Percentiles rank a stretch among this genome's conserved stretches.
Conservation (phyloP, 1,284 basidiomycete genomes). For the Rugosomyces carneus region DNA sequence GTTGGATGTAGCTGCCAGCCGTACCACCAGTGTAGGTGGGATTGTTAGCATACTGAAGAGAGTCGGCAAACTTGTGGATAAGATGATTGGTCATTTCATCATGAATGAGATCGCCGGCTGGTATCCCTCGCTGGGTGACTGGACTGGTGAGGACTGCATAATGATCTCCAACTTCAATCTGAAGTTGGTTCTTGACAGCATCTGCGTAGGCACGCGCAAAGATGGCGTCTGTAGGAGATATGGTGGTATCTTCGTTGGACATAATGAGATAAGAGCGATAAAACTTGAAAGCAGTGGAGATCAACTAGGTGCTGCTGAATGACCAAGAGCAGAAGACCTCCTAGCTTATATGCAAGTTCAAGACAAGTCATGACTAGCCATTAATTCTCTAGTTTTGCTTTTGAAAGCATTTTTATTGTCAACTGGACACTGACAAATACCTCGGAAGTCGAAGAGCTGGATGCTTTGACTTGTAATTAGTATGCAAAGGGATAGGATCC, state of each 20-base stretch:
- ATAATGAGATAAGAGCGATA: conserved; percentile 5
- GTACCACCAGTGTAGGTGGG: neutral
- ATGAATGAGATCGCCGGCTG: conserved; percentile 1
- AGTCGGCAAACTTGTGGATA: conserved; percentile 3
- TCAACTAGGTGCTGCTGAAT: too few species aligned
- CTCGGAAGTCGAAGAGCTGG: too few species aligned
- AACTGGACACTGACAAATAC: too few species aligned
- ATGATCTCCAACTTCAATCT: neutral
- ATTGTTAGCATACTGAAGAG: conserved; percentile 3
- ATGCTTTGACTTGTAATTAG: too few species aligned
- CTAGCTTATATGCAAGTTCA: too few species aligned
- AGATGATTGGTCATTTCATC: neutral
- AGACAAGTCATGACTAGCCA: too few species aligned
- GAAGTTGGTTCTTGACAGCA: neutral
- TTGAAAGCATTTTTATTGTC: too few species aligned
- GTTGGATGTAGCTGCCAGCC: neutral
- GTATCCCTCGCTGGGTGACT: conserved; percentile 3
- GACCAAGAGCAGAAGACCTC: too few species aligned
- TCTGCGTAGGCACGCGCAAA: neutral
- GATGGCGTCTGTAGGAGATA: neutral
- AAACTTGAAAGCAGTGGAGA: neutral
- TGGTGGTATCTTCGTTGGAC: neutral
- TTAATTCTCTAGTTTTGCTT: too few species aligned
- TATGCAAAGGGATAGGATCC: too few species aligned
- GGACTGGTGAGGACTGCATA: neutral